Evolutionary conservation across 352 stramenopile genomes (phyloP).

Genomic region (Phytophthora hibernalis): DNA sequence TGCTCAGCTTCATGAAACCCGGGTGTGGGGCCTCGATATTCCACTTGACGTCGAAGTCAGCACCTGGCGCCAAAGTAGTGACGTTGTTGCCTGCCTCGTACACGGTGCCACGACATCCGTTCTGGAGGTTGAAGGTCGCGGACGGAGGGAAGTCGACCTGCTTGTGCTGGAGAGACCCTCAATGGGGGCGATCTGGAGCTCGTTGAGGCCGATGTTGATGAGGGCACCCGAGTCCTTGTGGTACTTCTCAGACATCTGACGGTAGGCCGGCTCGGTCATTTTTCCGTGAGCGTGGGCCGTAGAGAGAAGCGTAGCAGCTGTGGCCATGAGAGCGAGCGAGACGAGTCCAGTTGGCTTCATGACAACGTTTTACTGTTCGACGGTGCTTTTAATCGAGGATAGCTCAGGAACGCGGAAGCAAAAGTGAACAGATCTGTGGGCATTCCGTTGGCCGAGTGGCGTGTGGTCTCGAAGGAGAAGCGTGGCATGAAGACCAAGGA

Average conservation of each 20-base stretch:
- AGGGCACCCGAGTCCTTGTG: constrained; percentile 39
- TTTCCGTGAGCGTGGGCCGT: constrained; percentile 30
- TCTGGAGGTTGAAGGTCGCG: constrained; percentile 44
- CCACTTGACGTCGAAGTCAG: constrained; percentile 44
- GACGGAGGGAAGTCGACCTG: constrained; percentile 39
- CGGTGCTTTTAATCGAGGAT: background rate
- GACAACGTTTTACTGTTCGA: background rate
- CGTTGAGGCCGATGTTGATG: constrained; percentile 38
- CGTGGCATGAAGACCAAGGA: background rate
- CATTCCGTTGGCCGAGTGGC: background rate
- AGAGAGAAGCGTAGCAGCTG: constrained; percentile 22
- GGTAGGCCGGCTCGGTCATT: constrained; percentile 22
- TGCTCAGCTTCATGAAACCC: constrained; percentile 54
- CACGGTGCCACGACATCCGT: constrained; percentile 45
- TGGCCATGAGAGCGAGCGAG: constrained; percentile 6
- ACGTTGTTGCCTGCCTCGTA: constrained; percentile 45
- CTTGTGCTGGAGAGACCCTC: constrained; percentile 37
- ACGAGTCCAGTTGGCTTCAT: constrained; percentile 2
- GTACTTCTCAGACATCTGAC: constrained; percentile 36
- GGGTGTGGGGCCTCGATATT: constrained; percentile 65
- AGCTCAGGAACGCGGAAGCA: background rate
- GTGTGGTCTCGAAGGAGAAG: background rate
- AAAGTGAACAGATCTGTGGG: background rate
- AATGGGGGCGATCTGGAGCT: constrained; percentile 43
- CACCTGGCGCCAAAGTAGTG: constrained; percentile 34